Conservation (phyloP, 345 rosid genomes). For the Camelina neglecta region DNA sequence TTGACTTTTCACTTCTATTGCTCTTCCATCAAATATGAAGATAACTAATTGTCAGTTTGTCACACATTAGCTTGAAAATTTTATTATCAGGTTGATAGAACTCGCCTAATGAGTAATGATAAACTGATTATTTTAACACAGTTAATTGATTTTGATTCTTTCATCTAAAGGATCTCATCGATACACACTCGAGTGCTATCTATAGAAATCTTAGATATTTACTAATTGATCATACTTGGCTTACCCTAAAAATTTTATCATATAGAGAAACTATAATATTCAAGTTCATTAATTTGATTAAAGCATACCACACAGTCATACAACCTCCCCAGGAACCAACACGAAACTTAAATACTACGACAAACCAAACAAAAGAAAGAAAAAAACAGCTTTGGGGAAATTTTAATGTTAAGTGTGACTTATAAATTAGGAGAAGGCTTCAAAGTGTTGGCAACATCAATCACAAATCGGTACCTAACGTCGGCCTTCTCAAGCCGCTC, state of each 20-base stretch:
- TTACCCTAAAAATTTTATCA: background rate
- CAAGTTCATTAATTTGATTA: constrained; percentile 8
- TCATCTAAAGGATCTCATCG: background rate
- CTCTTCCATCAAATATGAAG: background rate
- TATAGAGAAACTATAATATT: background rate
- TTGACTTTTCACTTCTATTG: constrained; percentile 39
- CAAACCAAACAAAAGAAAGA: constrained; percentile 26
- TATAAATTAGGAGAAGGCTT: constrained; percentile 34
- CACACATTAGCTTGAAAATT: background rate
- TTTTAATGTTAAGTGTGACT: background rate
- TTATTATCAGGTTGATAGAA: background rate
- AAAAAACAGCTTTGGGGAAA: background rate
- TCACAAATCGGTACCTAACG: constrained; percentile 65
- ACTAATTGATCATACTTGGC: background rate
- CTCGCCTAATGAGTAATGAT: background rate
- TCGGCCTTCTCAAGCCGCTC: constrained; percentile 55
- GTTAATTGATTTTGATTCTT: background rate
- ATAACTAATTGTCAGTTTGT: background rate
- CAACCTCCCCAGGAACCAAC: constrained; percentile 7
- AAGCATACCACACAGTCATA: background rate
- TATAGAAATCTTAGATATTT: background rate
- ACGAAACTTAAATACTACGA: constrained; percentile 4
- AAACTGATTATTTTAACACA: background rate
- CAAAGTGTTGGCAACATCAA: constrained; percentile 58
- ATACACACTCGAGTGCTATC: background rate